phyloP scores from a whole-genome alignment of 371 early-diverging fungal genomes.

The Mucor lusitanicus region DNA sequence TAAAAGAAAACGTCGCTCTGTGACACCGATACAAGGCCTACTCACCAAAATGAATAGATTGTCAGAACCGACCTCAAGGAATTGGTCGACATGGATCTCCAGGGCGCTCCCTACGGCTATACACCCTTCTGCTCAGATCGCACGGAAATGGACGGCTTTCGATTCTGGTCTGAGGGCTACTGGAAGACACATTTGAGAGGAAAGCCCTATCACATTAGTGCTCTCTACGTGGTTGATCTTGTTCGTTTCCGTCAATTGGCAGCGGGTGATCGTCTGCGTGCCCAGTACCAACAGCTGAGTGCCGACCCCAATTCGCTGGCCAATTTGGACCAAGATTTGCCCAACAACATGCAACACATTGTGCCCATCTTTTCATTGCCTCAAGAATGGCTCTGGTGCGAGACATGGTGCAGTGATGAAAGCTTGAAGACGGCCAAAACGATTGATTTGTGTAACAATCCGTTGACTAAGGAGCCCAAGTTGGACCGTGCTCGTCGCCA shows the following conservation, averaged over 20 bases:
- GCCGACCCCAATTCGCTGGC: constrained; percentile 89
- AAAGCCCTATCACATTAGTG: constrained; percentile 95
- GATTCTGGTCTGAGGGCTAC: constrained; percentile 97
- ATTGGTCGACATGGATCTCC: constrained; percentile 86
- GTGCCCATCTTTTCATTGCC: constrained; percentile 93
- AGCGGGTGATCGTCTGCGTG: constrained; percentile 92
- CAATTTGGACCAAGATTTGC: constrained; percentile 96
- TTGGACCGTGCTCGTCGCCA: constrained; percentile 89
- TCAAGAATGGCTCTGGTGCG: constrained; percentile 97
- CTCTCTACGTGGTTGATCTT: constrained; percentile 93
- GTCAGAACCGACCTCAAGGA: constrained; percentile 93
- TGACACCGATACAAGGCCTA: too few species aligned
- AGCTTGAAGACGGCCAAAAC: constrained; percentile 86
- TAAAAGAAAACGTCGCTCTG: too few species aligned
- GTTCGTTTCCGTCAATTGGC: constrained; percentile 88
- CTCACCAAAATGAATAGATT: constrained; percentile 66
- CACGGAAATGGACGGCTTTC: constrained; percentile 92
- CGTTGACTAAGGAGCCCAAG: constrained; percentile 95
- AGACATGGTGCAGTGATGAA: constrained; percentile 95
- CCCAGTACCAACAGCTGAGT: constrained; percentile 90
- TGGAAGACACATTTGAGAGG: constrained; percentile 88
- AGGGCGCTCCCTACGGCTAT: constrained; percentile 94
- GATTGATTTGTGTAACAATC: constrained; percentile 98
- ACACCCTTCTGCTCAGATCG: constrained; percentile 94
- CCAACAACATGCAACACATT: constrained; percentile 91